Base-by-base conservation (phyloP, 495 filamentous ascomycete genomes). In the Penicillium odoratum region DNA sequence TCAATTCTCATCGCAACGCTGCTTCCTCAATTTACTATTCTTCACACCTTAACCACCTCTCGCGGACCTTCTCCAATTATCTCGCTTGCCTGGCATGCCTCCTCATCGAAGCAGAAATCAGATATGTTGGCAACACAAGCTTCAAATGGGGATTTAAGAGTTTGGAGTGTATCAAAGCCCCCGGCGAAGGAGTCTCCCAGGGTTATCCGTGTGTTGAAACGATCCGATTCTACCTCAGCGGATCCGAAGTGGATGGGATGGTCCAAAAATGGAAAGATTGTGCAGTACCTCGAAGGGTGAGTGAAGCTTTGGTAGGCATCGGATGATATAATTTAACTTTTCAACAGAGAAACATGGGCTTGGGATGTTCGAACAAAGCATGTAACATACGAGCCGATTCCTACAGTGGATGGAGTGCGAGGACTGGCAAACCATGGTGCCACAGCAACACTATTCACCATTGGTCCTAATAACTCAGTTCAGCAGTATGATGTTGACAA, bases 321-420 rank as follows among this genome's bases (percentile, higher is more conserved):
- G 49, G 18, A 43, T 29, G 21, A 33, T 47, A 21, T 16, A 48
- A 56, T 53, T 54, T 50, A 61, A 48, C 56, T 50, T 62, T 44
- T 55, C 57, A 69, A 61, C 67, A 98, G 94, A 51, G 88, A 94
- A 78, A 96, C 93, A 53, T 87, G 88, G 66, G 85, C 90, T 38
- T 98, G 94, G 93, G 94, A 98, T 80, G 94, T 98, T 56, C 83
- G 92, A 61, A 98, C 95, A 9, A 98, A 98, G 69, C 88, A 93
- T 60, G 90, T 97, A 56, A 88, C 92, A 13, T 96, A 84, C 71
- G 92, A 96, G 60, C 80, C 82, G 47, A 89, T 98, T 44, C 90
- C 91, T 30, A 97, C 92, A 6, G 81, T 93, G 18, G 88, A 92
- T 5, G 85, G 87, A 33, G 84, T 97, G 48, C 83, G 82, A 45